Base-by-base conservation (phyloP, 371 early-diverging fungal species). In the Chytridium lagenaria region DNA sequence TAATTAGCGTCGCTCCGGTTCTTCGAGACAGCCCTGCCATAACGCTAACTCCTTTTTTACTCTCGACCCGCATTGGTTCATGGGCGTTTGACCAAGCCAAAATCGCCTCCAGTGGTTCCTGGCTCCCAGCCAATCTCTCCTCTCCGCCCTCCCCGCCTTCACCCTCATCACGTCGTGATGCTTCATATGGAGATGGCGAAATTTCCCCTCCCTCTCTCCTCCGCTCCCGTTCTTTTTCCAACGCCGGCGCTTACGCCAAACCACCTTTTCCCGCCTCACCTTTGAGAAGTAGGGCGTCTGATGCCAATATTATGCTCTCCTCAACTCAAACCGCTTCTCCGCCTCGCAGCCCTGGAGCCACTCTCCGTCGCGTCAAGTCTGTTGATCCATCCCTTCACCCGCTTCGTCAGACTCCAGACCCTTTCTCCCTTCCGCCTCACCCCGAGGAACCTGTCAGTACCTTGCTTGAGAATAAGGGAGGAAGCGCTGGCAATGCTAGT, bases 61-160 rank as follows among this genome's bases (percentile, higher is more conserved):
- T 61, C 30, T 36, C 34, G 19, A 61, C 61, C 2, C 30, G 61
- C 7, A 36, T 34, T 3, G 61, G 61, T 5, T 61, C 61, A 5
- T 61, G 61, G 61, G 61, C 61, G 30, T 28, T 36, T 12, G 61
- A 61, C 36, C 61, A 61, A 37, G 7, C 61, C 34, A 61, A 61
- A 26, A 61, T 61, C 36, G 61, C 61, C 19, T 28, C 61, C 36
- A 26, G 34, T 3, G 36, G 36, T 5, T 31, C 61, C 36, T 61
- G 36, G 34, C 61, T 61, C 7, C 61, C 61, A 7, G 26, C 34
- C 61, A n/a, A n/a, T n/a, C 61, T 28, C 36, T 37, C 61, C 37
- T 7, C 36, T 34, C 15, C 61, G 7, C 61, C 61, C 36, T 15
- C 36, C 10, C 36, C 61, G 19, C 10, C 30, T 12, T 61, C 61